Evolutionary conservation across 2,329 filamentous ascomycete species (phyloP), one percentile per base, ranked within the genome.

Genomic region (Colletotrichum brevisporum): DNA sequence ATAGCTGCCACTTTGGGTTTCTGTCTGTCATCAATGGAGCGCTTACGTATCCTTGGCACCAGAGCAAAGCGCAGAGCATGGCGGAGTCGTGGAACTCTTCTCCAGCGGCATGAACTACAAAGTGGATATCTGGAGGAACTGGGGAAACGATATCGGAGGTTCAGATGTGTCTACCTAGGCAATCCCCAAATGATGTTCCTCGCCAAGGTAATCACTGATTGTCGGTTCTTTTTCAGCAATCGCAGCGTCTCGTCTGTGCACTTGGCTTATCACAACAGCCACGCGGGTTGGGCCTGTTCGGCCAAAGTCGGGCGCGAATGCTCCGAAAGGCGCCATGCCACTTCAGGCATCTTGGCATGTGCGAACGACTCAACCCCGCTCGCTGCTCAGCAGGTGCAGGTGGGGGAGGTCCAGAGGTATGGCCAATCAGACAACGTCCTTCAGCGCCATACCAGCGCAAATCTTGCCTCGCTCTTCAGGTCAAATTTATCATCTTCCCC

Each of bases 391-490:
- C 66, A 69, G 63, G 21, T 47, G 51, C 12, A 54, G 48, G 61
- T 54, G 66, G 66, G 48, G 31, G 48, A 50, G 16, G n/a, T 16
- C 24, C 18, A 27, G 15, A 8, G 12, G 26, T 13, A 5, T 15
- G 52, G 9, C 67, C 67, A 69, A 69, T 69, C 24, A 54, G 15
- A 47, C n/a, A 39, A 15, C 27, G 2, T 21, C n/a, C 8, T 15
- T 47, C 65, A 65, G 48, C 54, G 16, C 13, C 43, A 55, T 48
- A 50, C 50, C 36, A 41, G 52, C 43, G 66, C 69, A 71, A 71
- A 71, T 70, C 58, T 63, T 70, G 63, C 63, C 67, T 63, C 63
- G 65, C 66, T 45, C 66, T 60, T 69, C 67, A 69, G 67, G 67
- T 69, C 67, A 69, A 70, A 68, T 63, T 57, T 60, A 48, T 51